Conservation (phyloP, 2,329 filamentous ascomycete species). For the Helminthosporium solani region DNA sequence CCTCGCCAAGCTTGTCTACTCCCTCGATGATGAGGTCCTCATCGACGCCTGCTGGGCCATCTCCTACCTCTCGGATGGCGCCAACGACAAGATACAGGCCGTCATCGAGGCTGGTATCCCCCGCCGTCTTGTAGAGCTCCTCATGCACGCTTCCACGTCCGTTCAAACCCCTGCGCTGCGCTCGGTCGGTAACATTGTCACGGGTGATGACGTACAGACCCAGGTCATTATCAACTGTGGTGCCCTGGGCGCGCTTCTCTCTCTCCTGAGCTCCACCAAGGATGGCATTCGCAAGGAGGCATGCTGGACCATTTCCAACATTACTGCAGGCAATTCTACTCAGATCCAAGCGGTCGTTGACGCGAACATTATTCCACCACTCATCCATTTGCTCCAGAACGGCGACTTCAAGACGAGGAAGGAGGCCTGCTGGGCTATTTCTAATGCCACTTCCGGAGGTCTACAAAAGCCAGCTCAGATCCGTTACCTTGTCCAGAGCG, state of each 20-base stretch:
- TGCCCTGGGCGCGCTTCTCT: slow-evolving; percentile 85
- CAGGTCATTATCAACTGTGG: slow-evolving; percentile 99
- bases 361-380: slow-evolving; percentile 91
- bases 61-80: slow-evolving; percentile 95
- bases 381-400: slow-evolving; percentile 94
- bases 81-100: slow-evolving; percentile 98
- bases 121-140: slow-evolving; percentile 89
- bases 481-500: slow-evolving; percentile 86
- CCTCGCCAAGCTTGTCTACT: slow-evolving; percentile 96
- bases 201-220: slow-evolving; percentile 96
- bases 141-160: slow-evolving; percentile 97
- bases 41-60: slow-evolving; percentile 99
- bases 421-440: slow-evolving; percentile 99
- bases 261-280: slow-evolving; percentile 93
- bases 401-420: slow-evolving; percentile 99
- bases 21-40: slow-evolving; percentile 94
- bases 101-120: slow-evolving; percentile 98
- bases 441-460: slow-evolving; percentile 94
- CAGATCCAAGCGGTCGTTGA: slow-evolving; percentile 98
- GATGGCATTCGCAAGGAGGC: slow-evolving; percentile 99
- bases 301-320: slow-evolving; percentile 99
- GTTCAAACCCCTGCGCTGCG: slow-evolving; percentile 96
- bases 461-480: slow-evolving; percentile 99
- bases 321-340: slow-evolving; percentile 95
- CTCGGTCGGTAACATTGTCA: slow-evolving; percentile 98